Base-by-base conservation (phyloP, 805 yeast genomes). In the Lipomyces yamanashiensis region DNA sequence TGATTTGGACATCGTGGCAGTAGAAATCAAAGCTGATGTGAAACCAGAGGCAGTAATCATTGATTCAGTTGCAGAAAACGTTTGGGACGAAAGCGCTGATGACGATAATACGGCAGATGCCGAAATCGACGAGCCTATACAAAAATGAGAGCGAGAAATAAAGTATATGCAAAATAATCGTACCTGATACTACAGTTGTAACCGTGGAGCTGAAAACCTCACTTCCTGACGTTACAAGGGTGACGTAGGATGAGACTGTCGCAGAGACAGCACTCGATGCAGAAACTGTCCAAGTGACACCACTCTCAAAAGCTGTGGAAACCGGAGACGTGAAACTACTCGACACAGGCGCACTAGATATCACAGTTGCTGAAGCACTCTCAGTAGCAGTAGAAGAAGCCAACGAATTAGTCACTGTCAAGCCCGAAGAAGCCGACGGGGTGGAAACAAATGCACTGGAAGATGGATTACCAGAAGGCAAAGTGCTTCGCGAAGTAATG, bases 1-100 rank as follows among this genome's bases (percentile, higher is more conserved):
- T 44, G 39, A 15, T 15, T 34, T 37, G 17, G 62, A 58, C 12
- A 39, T 52, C 4, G 52, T 17, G 7, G 58, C 17, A 39, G 47
- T 52, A 21, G 34, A 12, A 28, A 17, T 28, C 52, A 23, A 12
- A 10, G 37, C 8, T 13, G 52, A 48, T 23, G 52, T 49, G 17
- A 19, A 34, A 49, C 9, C 39, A 43, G 13, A n/a, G 10, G 19
- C 40, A n/a, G 53, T 45, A 19, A 23, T 45, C 21, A 17, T 23
- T 19, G 28, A 45, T 19, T 23, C 28, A n/a, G 49, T 45, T 12
- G 8, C 49, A 10, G 52, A 48, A n/a, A n/a, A 6, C 21, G 39
- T 48, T n/a, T 5, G n/a, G 3, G n/a, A 15, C 13, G n/a, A 23
- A 17, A 17, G 7, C 13, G 36, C 37, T 21, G 28, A 34, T 23